These are phyloP conservation scores for Neurospora cerealis DNA, from an alignment of 495 filamentous ascomycete species.

Conservation along the genomic window DNA sequence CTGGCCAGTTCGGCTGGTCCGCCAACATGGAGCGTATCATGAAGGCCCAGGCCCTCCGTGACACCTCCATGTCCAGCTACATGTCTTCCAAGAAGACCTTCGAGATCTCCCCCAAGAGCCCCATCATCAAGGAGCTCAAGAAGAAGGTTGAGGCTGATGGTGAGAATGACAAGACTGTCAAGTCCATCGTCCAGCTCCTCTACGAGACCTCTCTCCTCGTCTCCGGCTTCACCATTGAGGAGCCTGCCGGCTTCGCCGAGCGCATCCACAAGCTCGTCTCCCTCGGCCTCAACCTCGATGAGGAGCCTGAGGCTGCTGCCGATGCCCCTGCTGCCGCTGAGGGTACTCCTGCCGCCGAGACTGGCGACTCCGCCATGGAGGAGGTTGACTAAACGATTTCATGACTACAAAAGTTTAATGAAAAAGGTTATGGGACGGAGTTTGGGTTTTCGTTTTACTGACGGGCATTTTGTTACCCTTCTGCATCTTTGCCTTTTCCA, in stretches of 20 bases:
- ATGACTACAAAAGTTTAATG: slow-evolving; percentile 22
- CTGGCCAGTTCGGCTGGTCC: slow-evolving; percentile 99
- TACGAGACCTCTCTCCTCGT: slow-evolving; percentile 98
- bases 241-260: slow-evolving; percentile 94
- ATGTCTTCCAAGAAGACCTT: slow-evolving; percentile 99
- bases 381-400: slow-evolving; percentile 50
- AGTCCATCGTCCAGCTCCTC: slow-evolving; percentile 93
- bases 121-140: slow-evolving; percentile 98
- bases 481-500: slow-evolving; percentile 22
- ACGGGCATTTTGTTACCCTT: slow-evolving; percentile 20
- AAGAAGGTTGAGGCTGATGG: slow-evolving; percentile 96
- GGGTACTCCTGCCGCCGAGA: slow-evolving; percentile 40
- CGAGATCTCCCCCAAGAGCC: slow-evolving; percentile 96
- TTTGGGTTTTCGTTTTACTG: slow-evolving; percentile 32
- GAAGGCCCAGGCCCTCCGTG: slow-evolving; percentile 99
- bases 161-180: slow-evolving; percentile 95
- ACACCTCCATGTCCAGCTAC: slow-evolving; percentile 98
- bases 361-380: slow-evolving; percentile 52
- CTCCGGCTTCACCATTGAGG: slow-evolving; percentile 98
- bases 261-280: slow-evolving; percentile 98
- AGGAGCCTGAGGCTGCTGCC: slow-evolving; percentile 65
- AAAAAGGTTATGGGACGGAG: slow-evolving; percentile 35
- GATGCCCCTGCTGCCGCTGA: slow-evolving; percentile 47
- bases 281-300: slow-evolving; percentile 91
- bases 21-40: slow-evolving; percentile 99